These are phyloP conservation scores for Geoglossum cookeanum DNA, from an alignment of 2,329 filamentous ascomycete species.

Conservation along the genomic window DNA sequence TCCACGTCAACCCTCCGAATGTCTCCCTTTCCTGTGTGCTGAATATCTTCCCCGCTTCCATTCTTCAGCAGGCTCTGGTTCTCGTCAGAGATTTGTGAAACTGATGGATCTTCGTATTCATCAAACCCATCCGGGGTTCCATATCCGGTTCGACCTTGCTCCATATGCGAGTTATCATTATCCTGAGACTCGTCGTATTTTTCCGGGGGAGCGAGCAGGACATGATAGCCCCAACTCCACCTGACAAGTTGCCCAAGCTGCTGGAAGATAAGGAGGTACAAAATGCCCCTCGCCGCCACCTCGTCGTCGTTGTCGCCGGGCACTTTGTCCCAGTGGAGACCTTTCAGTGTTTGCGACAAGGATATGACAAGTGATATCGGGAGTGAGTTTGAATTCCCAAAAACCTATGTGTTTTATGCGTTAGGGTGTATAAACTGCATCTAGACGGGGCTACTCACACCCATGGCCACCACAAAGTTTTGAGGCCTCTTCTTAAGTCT, in stretches of 20 bases:
- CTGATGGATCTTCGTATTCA: not conserved
- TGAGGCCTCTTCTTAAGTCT: slow-evolving; percentile 66
- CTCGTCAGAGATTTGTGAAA: not conserved
- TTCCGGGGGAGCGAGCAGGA: slow-evolving; percentile 72
- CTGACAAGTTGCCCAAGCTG: slow-evolving; percentile 86
- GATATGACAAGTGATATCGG: slow-evolving; percentile 93
- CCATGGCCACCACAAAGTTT: slow-evolving; percentile 96
- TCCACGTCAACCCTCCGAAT: not conserved
- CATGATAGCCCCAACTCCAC: slow-evolving; percentile 97
- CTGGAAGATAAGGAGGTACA: slow-evolving; percentile 94
- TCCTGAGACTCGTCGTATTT: slow-evolving; percentile 34
- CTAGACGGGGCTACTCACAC: slow-evolving; percentile 28
- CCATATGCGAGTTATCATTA: slow-evolving; percentile 14
- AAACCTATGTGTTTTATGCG: slow-evolving; percentile 36
- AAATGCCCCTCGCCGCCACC: slow-evolving; percentile 78
- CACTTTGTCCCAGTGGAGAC: slow-evolving; percentile 83
- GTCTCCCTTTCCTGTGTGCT: slow-evolving; percentile 9
- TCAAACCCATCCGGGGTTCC: not conserved
- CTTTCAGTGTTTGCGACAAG: slow-evolving; percentile 75
- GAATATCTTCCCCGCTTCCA: not conserved
- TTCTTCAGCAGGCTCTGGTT: not conserved
- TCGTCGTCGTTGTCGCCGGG: slow-evolving; percentile 89
- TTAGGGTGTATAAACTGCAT: not conserved
- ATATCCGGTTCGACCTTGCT: slow-evolving; percentile 1
- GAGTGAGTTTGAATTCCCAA: slow-evolving; percentile 94